Evolutionary conservation across 371 early-diverging fungal genomes (phyloP), one percentile per base, ranked within the genome.

Genomic region (Mucor lusitanicus): DNA sequence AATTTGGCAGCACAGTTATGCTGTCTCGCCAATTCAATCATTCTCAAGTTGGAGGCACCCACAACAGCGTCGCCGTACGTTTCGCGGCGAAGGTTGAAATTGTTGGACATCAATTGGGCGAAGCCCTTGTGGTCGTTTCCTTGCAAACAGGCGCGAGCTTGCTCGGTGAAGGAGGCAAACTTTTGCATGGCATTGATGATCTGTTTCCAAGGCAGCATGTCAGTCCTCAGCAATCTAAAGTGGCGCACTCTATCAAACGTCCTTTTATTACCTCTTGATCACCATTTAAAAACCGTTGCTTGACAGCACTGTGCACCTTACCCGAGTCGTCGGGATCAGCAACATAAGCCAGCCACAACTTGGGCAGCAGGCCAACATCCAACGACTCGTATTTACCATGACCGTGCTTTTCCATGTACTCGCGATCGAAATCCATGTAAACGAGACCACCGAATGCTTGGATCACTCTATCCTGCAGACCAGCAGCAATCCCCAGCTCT

Each of bases 391-490:
- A 91, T 46, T 73, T 77, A 27, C 91, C 91, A 67, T 85, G 81
- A 1, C 85, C 85, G 35, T 85, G 65, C n/a, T 62, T 58, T n/a
- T 87, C 80, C 82, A 89, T 82, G 54, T 79, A 74, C 2, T 69
- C 71, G n/a, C 74, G 63, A 19, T 82, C 76, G 65, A 91, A 91
- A 67, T 91, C 86, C 91, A 91, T 91, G 66, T 77, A 89, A 11
- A 91, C 87, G 7, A 84, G 73, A 1, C 91, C 91, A 7, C 90
- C 90, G 65, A 76, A 83, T 1, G 78, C 65, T 75, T 91, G 91
- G 32, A 90, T 85, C 8, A 91, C 90, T 50, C 91, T 72, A 60
- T 91, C 91, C 69, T 90, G 90, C 37, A 87, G 78, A 19, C 91
- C 91, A 23, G 90, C 88, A 7, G 87, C 71, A 70, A 91, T 89